phyloP scores from a whole-genome alignment of 108 stramenopile species.

The Skeletonema grethae region DNA sequence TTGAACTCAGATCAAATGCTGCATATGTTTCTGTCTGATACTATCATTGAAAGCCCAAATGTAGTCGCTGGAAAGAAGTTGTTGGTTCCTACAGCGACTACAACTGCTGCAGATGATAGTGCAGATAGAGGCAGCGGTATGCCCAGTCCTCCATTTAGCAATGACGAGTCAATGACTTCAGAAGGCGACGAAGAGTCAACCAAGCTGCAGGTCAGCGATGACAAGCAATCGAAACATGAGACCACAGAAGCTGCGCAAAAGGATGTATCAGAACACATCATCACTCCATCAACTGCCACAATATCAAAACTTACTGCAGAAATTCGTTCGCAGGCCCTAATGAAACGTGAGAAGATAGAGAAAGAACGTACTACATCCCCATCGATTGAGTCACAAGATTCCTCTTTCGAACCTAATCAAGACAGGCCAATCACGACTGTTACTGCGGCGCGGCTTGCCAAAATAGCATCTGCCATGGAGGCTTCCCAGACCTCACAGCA shows the following conservation, averaged over 20 bases:
- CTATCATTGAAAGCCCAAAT: not conserved
- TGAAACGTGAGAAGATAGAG: not conserved
- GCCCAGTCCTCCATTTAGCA: not conserved
- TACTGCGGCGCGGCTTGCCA: not conserved
- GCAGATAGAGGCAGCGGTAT: not conserved
- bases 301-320: conserved; percentile 10
- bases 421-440: not conserved
- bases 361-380: not conserved
- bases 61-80: not conserved
- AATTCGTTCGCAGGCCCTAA: conserved; percentile 5
- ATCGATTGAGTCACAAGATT: not conserved
- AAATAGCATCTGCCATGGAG: conserved; percentile 56
- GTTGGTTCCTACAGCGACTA: not conserved
- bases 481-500: conserved; percentile 67
- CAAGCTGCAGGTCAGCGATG: not conserved
- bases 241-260: not conserved
- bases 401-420: not conserved
- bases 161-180: no score
- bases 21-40: not conserved
- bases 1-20: not conserved
- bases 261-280: not conserved
- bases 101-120: not conserved
- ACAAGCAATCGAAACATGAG: not conserved
- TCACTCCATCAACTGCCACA: conserved; percentile 13
- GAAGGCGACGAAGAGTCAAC: not conserved